Conservation (phyloP, 129 eudicot species). For the Silybum marianum region DNA sequence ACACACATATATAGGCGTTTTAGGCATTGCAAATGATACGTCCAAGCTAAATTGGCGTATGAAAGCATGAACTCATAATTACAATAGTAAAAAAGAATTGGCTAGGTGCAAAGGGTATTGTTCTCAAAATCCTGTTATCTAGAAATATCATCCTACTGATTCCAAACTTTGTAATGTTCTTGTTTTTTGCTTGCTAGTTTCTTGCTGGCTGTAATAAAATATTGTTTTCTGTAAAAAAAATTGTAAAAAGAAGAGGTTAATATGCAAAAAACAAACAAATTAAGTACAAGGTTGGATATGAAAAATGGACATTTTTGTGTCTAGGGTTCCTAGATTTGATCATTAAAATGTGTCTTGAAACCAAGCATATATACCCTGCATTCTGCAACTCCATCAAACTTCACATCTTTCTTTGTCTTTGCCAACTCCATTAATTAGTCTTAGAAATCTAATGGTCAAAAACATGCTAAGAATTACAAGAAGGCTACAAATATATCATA, state of each 20-base stretch:
- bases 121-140: no score
- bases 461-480: background rate
- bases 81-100: no score
- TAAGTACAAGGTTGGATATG: background rate
- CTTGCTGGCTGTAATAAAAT: no score
- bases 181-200: no score
- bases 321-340: background rate
- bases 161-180: no score
- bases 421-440: background rate
- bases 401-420: slow-evolving; percentile 16
- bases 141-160: no score
- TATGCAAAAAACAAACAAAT: no score
- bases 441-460: background rate
- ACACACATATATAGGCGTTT: no score
- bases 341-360: background rate
- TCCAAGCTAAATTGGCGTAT: background rate
- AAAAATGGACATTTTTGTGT: background rate
- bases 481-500: no score
- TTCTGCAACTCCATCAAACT: slow-evolving; percentile 20
- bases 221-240: no score
- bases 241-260: background rate
- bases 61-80: background rate
- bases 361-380: slow-evolving; percentile 20
- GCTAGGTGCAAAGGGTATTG: no score
- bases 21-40: background rate